Evolutionary conservation across 2,329 filamentous ascomycete species (phyloP), one percentile per base, ranked within the genome.

Genomic region (Phyllosticta ampelicida): DNA sequence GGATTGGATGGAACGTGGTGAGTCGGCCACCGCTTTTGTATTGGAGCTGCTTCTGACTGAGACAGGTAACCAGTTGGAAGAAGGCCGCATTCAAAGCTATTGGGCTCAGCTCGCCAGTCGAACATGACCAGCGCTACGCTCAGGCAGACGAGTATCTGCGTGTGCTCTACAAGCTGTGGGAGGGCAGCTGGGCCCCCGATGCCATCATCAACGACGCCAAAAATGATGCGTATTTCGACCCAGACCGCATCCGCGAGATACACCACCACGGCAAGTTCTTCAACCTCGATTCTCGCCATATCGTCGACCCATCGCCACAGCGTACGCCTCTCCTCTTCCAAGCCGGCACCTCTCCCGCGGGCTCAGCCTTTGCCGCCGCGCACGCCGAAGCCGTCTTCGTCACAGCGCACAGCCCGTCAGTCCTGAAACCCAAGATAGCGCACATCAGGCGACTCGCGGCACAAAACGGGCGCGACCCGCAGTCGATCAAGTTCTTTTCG

Each of bases 1-100:
- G 83, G 0, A 76, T 86, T 30, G 83, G 81, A 0, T 85, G 83
- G 84, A 86, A 86, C 61, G 84, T 86, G 19, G 84, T 87, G 0
- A 44, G 11, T 8, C 3, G 6, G n/a, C 6, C 13, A n/a, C 36
- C 4, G n/a, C 13, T 8, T 5, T 44, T 2, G 36, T 8, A 44
- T 2, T 16, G 8, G 23, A 26, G 8, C 8, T 5, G 11, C 13
- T 16, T n/a, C 36, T 44, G 13, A 44, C 13, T 8, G 36, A n/a
- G 3, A 44, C n/a, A 44, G 36, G 36, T 44, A 18, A 86, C 83
- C 0, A 78, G 75, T 0, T 84, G 79, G 76, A 82, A 82, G 65
- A 84, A 85, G 64, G 76, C 79, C 0, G 82, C 82, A 0, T 83
- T 83, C 67, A 83, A 84, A 64, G 81, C 81, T 0, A 83, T 85